Conservation (phyloP, 2,329 filamentous ascomycete genomes). For the Paraconiothyrium sp. region DNA sequence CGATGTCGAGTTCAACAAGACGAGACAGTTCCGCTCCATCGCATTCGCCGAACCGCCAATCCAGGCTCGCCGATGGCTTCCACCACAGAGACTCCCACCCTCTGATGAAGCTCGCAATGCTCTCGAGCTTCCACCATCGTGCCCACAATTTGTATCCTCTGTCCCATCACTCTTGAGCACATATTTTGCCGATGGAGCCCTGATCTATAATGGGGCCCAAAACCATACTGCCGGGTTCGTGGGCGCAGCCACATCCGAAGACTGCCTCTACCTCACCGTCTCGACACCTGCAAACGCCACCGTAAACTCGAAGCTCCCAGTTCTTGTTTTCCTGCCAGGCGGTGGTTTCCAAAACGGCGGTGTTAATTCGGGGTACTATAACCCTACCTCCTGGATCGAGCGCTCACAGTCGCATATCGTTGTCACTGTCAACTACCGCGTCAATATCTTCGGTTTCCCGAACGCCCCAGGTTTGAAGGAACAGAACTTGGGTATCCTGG, state of each 20-base stretch:
- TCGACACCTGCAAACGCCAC: constrained; percentile 51
- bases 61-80: constrained; percentile 38
- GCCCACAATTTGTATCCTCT: constrained; percentile 33
- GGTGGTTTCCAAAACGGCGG: constrained; percentile 57
- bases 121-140: constrained; percentile 30
- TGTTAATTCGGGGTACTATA: constrained; percentile 50
- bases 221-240: constrained; percentile 29
- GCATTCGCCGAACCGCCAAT: constrained; percentile 43
- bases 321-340: constrained; percentile 58
- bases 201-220: constrained; percentile 46
- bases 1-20: constrained; percentile 37
- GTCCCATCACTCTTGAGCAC: constrained; percentile 38
- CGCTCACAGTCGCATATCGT: constrained; percentile 41
- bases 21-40: constrained; percentile 42
- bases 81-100: constrained; percentile 28
- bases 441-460: constrained; percentile 50
- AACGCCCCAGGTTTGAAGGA: constrained; percentile 33
- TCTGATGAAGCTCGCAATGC: constrained; percentile 22
- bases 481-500: constrained; percentile 48
- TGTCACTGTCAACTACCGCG: constrained; percentile 35
- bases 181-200: constrained; percentile 42
- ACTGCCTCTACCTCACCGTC: constrained; percentile 57
- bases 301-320: constrained; percentile 44
- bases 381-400: constrained; percentile 24
- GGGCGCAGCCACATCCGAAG: constrained; percentile 41